Conservation (phyloP, 2,329 filamentous ascomycete species). For the Fusarium burgessii region DNA sequence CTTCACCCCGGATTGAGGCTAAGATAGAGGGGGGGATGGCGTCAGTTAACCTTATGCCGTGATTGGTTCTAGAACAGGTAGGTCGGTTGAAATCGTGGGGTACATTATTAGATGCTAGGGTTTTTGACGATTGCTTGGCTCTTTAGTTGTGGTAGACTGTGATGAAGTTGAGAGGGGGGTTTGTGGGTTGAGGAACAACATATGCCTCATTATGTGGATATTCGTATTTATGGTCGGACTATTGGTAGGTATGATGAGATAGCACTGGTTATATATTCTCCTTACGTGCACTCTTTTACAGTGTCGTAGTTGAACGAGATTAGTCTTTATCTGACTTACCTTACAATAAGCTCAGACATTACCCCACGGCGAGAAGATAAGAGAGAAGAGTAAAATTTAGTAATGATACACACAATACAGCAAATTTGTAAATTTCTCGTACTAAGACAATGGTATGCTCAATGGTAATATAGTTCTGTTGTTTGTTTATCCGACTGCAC, state of each 20-base stretch:
- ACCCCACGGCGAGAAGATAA: not conserved
- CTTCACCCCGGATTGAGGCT: constrained; percentile 6
- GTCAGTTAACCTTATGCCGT: not conserved
- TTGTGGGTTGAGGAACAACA: constrained; percentile 4
- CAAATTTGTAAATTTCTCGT: too few relatives aligned
- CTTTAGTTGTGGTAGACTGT: not conserved
- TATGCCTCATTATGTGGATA: constrained; percentile 5
- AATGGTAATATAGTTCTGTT: not conserved
- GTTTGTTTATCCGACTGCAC: not conserved
- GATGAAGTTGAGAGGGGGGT: not conserved
- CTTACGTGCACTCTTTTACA: not conserved
- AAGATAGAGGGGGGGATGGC: constrained; percentile 13
- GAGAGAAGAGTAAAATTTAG: not conserved
- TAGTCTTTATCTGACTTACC: not conserved
- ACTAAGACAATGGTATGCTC: not conserved
- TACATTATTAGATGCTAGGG: constrained; percentile 12
- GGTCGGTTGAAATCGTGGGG: constrained; percentile 21
- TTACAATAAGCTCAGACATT: not conserved
- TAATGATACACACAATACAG: not conserved
- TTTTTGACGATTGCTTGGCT: constrained; percentile 13
- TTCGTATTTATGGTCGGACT: not conserved
- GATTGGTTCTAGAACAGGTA: constrained; percentile 13
- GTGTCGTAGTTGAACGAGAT: not conserved
- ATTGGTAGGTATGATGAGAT: not conserved
- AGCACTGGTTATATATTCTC: not conserved